Evolutionary conservation across 2,329 filamentous ascomycete species (phyloP), one percentile per base, ranked within the genome.

Genomic region (Neofusicoccum ribis): DNA sequence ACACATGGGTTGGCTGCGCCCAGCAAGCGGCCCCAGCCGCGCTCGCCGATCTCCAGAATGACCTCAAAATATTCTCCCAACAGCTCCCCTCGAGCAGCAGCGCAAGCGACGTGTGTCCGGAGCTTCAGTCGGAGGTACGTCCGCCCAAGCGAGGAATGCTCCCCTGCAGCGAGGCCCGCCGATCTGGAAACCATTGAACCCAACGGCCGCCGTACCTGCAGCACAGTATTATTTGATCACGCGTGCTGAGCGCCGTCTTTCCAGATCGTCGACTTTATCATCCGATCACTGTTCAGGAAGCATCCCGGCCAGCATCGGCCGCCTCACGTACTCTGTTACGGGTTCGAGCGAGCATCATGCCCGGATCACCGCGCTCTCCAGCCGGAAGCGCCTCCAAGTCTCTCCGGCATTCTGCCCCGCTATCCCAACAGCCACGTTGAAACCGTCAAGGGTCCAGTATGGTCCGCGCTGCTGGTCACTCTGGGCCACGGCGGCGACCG

Each of bases 321-420:
- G 1, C 85, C 86, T 59, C 91, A 97, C 78, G 72, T 97, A 5
- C 84, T 99, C 4, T 93, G 92, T 70, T 89, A 96, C 81, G 94
- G 94, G 27, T 96, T 89, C 71, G 87, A 89, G 70, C 86, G 83
- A 69, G 76, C 77, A 2, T 73, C 76, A 47, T 70, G 69, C 52
- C 69, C 70, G 39, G 72, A 70, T 23, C 67, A 69, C 43, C 70
- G 73, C 43, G 72, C 70, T 8, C 69, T 70, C 9, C 73, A 76
- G 3, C 70, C 74, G 51, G 73, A 75, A 51, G 73, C 77, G 3
- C 69, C 77, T 3, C 74, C 78, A 9, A 81, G 81, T 7, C 88
- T 95, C 47, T 89, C 88, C 0, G 92, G 90, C 0, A 72, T 96
- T 7, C 84, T 85, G 65, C 83, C 82, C 11, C 79, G 84, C 7